A percentile compares a stretch with the other conserved stretches of the same genome.
These are phyloP conservation scores for Choanephora cucurbitarum DNA, from an alignment of 371 early-diverging fungal genomes.

Conservation along the genomic window DNA sequence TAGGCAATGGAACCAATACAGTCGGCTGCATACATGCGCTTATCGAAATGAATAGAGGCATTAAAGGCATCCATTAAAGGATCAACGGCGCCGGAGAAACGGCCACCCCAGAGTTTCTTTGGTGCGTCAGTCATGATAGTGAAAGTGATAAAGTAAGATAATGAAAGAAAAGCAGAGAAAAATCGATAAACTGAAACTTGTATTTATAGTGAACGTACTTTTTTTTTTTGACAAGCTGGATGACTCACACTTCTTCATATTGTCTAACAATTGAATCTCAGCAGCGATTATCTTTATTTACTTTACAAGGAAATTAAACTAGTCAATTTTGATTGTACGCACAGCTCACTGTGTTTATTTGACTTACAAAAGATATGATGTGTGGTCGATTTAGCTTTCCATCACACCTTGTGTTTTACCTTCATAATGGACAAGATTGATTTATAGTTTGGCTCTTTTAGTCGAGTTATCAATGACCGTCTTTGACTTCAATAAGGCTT, in stretches of 20 bases:
- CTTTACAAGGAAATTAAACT: not conserved
- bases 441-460: conserved; percentile 10
- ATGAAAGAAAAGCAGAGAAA: not conserved
- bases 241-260: not conserved
- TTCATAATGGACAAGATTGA: too few relatives aligned
- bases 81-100: conserved; percentile 88
- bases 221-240: not conserved
- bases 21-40: conserved; percentile 90
- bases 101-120: conserved; percentile 83
- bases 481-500: conserved; percentile 10
- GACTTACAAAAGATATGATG: too few relatives aligned
- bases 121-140: conserved; percentile 26
- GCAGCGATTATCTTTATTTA: not conserved
- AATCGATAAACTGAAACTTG: not conserved
- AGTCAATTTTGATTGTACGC: too few relatives aligned
- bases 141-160: not conserved
- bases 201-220: not conserved
- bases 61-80: conserved; percentile 97
- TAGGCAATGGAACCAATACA: conserved; percentile 89
- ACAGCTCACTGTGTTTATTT: too few relatives aligned
- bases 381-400: too few relatives aligned
- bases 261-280: not conserved
- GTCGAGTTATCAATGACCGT: conserved; percentile 21
- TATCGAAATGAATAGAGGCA: conserved; percentile 92
- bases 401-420: too few relatives aligned